Percentiles rank a stretch among this genome's conserved stretches.
phyloP scores from a whole-genome alignment of 495 filamentous ascomycete species.

The Penicillium riverlandense region DNA sequence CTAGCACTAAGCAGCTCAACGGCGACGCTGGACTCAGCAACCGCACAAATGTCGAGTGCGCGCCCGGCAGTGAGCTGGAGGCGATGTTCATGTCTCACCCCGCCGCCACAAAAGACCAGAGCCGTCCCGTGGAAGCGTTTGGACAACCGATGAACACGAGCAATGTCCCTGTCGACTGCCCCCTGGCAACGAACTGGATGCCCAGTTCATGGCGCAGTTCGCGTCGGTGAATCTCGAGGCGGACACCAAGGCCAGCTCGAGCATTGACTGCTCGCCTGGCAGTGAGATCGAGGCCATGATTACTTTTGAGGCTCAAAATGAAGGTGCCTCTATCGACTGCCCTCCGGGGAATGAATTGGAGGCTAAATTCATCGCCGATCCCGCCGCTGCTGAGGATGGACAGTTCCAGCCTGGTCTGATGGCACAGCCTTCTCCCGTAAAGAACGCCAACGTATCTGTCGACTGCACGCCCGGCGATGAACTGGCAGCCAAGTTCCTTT shows the following conservation, averaged over 20 bases:
- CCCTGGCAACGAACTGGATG: constrained; percentile 2
- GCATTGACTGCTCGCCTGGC: constrained; percentile 4
- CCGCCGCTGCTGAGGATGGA: not conserved
- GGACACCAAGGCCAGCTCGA: not conserved
- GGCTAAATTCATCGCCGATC: constrained; percentile 1
- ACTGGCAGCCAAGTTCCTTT: constrained; percentile 5
- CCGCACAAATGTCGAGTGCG: constrained; percentile 4
- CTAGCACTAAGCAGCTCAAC: not conserved
- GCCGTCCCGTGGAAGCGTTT: not conserved
- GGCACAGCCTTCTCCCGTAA: not conserved
- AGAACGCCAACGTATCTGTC: not conserved
- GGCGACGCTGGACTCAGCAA: not conserved
- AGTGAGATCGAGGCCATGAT: constrained; percentile 10
- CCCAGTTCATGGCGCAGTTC: not conserved
- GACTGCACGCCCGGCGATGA: constrained; percentile 6
- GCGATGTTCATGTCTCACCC: constrained; percentile 7
- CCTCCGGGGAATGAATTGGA: constrained; percentile 9
- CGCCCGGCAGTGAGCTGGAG: constrained; percentile 12
- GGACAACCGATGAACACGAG: not conserved
- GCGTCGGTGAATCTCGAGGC: not conserved
- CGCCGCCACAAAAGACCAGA: not conserved
- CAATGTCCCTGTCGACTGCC: constrained; percentile 4
- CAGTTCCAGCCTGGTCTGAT: not conserved
- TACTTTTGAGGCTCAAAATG: not conserved
- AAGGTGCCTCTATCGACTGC: constrained; percentile 1